Evolutionary conservation across 2,329 filamentous ascomycete genomes (phyloP).

Genomic region (Verticillium klebahnii): DNA sequence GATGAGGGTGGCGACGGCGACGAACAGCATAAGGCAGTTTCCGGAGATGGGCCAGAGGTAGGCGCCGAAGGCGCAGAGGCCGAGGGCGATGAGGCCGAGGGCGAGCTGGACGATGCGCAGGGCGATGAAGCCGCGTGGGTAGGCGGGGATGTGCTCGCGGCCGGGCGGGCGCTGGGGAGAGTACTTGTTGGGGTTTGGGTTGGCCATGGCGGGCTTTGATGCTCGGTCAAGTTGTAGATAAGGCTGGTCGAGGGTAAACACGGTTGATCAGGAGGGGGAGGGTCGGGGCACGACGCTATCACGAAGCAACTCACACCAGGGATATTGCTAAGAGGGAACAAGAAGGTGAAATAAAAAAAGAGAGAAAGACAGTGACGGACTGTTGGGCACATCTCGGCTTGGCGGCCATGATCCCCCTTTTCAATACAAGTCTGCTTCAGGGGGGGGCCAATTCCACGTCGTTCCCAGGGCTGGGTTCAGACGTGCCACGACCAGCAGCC

Average conservation of each 20-base stretch:
- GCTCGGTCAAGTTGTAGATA: not conserved
- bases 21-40: constrained; percentile 28
- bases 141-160: constrained; percentile 40
- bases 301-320: not conserved
- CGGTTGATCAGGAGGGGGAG: not conserved
- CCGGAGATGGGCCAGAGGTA: constrained; percentile 28
- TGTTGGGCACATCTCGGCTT: not conserved
- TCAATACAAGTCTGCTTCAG: not conserved
- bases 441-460: not conserved
- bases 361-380: not conserved
- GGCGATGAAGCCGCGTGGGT: constrained; percentile 37
- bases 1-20: constrained; percentile 39
- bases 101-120: constrained; percentile 41
- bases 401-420: not conserved
- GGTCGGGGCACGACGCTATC: not conserved
- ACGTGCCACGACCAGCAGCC: not conserved
- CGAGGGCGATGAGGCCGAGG: constrained; percentile 39
- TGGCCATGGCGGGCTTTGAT: not conserved
- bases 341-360: not conserved
- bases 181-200: constrained; percentile 16
- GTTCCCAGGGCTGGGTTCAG: not conserved
- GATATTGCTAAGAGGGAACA: not conserved
- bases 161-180: constrained; percentile 27
- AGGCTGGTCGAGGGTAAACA: not conserved
- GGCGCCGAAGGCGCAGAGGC: constrained; percentile 40